phyloP scores from a whole-genome alignment of 73 alveolate species.

The Paramecium caudatum region DNA sequence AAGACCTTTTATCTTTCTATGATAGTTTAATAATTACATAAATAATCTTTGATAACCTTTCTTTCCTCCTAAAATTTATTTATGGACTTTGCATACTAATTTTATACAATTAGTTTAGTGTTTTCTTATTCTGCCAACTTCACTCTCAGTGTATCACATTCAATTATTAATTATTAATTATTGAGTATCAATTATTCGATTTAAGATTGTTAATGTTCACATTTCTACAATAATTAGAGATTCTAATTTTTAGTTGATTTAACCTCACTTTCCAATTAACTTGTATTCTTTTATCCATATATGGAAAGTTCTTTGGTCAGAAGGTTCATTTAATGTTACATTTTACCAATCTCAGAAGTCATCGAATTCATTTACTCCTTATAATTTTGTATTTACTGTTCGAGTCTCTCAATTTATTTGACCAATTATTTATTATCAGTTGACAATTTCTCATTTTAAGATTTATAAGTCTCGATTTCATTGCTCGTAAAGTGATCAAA shows the following conservation, averaged over 20 bases:
- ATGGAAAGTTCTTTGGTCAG: neutral
- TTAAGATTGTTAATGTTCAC: neutral
- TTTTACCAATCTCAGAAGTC: conserved; percentile 60
- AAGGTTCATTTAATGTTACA: conserved; percentile 15
- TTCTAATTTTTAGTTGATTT: neutral
- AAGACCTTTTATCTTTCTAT: conserved; percentile 46
- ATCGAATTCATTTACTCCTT: conserved; percentile 40
- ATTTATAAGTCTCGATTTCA: conserved; percentile 36
- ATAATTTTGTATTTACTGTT: conserved; percentile 37
- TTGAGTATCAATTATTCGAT: conserved; percentile 14
- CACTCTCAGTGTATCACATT: conserved; percentile 27
- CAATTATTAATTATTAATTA: conserved; percentile 7
- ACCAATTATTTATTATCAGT: neutral
- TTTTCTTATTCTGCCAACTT: conserved; percentile 1
- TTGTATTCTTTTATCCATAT: neutral
- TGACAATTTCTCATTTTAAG: conserved; percentile 49
- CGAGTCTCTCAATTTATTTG: conserved; percentile 45
- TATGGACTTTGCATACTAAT: conserved; percentile 21
- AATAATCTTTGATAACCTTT: conserved; percentile 44
- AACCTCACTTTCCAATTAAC: neutral
- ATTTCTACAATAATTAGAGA: neutral
- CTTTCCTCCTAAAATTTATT: conserved; percentile 48
- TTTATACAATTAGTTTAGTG: neutral
- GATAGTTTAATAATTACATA: neutral
- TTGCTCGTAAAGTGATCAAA: no score